Conservation (phyloP, 768 basidiomycete genomes). For the Macrolepiota albuminosa region DNA sequence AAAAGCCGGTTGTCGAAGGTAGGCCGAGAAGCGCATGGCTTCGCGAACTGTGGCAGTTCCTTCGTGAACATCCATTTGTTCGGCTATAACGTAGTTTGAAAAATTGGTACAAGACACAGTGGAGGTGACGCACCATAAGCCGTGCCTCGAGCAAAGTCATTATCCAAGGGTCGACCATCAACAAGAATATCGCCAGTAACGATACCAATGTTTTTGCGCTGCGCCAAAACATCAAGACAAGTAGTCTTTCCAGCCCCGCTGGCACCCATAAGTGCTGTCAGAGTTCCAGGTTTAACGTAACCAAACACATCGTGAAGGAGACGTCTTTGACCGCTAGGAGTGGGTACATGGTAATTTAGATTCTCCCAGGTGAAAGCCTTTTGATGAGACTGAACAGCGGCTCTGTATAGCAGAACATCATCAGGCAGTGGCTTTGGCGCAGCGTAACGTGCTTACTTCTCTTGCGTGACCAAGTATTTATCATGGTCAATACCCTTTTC, state of each 20-base stretch:
- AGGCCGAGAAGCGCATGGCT: conserved; percentile 81
- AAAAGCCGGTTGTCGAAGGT: conserved; percentile 70
- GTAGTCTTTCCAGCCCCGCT: conserved; percentile 81
- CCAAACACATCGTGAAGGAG: conserved; percentile 75
- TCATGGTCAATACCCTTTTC: conserved; percentile 18
- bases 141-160: conserved; percentile 57
- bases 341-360: conserved; percentile 73
- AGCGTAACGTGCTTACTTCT: conserved; percentile 1
- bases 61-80: conserved; percentile 87
- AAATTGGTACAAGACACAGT: conserved; percentile 18
- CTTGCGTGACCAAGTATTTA: conserved; percentile 4
- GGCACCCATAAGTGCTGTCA: conserved; percentile 87
- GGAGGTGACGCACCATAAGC: conserved; percentile 57
- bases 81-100: conserved; percentile 35
- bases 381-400: conserved; percentile 21
- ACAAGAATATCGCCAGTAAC: conserved; percentile 61
- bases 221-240: conserved; percentile 69
- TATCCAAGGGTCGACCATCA: conserved; percentile 55
- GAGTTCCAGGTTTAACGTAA: conserved; percentile 81
- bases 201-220: conserved; percentile 68
- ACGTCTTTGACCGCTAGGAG: conserved; percentile 51
- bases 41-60: conserved; percentile 79
- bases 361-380: conserved; percentile 80
- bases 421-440: background rate
- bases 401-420: conserved; percentile 1